A percentile compares a stretch with the other conserved stretches of the same genome.
Evolutionary conservation across 2,329 filamentous ascomycete species (phyloP).

Genomic region (Phyllosticta paracitricarpa): DNA sequence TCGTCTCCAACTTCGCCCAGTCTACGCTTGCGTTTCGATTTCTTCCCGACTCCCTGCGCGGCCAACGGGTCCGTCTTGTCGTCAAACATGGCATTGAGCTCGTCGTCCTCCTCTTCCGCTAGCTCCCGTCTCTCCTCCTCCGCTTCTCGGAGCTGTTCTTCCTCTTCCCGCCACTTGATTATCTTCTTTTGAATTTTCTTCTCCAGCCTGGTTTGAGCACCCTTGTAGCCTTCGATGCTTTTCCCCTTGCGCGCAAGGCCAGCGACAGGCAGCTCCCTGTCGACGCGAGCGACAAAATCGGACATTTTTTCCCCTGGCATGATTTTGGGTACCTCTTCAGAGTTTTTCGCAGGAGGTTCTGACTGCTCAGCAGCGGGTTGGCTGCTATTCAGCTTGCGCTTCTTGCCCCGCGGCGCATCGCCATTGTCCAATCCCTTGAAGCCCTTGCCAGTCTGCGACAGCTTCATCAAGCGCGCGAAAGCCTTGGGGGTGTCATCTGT

Average conservation of each 20-base stretch:
- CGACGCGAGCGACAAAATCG: constrained; percentile 73
- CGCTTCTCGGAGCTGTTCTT: constrained; percentile 52
- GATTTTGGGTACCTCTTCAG: constrained; percentile 51
- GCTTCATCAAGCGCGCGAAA: constrained; percentile 77
- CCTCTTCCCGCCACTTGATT: constrained; percentile 46
- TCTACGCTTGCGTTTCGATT: constrained; percentile 41
- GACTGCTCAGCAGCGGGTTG: constrained; percentile 16
- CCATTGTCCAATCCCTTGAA: constrained; percentile 64
- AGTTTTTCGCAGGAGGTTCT: constrained; percentile 11
- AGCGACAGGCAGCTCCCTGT: constrained; percentile 69
- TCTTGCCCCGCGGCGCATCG: constrained; percentile 35
- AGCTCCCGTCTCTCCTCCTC: constrained; percentile 69
- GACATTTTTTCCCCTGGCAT: constrained; percentile 72
- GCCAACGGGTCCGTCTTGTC: constrained; percentile 51
- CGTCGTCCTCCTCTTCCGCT: constrained; percentile 51
- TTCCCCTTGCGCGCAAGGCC: constrained; percentile 54
- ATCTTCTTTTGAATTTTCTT: constrained; percentile 59
- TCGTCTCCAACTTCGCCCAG: constrained; percentile 43
- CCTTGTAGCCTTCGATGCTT: constrained; percentile 55
- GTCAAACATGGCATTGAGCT: constrained; percentile 54
- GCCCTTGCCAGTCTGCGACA: constrained; percentile 48
- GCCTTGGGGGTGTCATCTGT: constrained; percentile 78
- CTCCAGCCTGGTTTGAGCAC: constrained; percentile 67
- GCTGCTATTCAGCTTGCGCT: constrained; percentile 32
- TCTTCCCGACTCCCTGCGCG: constrained; percentile 42